Evolutionary conservation across 305 asterid genomes (phyloP).

Genomic region (Fraxinus sp.): DNA sequence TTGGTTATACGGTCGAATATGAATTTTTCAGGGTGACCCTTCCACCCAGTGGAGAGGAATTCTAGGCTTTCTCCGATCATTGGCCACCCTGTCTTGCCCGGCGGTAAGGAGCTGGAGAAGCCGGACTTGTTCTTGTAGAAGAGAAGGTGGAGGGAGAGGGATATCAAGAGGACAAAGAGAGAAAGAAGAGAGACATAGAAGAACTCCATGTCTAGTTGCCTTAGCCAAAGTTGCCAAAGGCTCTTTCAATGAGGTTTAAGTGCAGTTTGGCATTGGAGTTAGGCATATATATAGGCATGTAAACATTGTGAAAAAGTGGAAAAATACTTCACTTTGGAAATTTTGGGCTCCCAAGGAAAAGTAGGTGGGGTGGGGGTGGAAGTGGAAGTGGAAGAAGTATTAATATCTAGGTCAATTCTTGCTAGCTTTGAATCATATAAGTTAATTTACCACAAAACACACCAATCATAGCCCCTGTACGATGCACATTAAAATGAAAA

Average conservation of each 20-base stretch:
- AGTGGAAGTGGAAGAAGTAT: neutral
- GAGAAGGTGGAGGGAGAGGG: conserved; percentile 52
- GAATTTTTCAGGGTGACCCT: conserved; percentile 78
- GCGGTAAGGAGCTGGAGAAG: conserved; percentile 43
- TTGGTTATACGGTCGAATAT: conserved; percentile 54
- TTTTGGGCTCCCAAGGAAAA: neutral
- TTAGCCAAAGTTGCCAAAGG: neutral
- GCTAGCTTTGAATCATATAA: neutral
- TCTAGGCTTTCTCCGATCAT: conserved; percentile 65
- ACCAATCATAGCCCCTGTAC: too few species aligned
- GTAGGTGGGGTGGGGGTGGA: neutral
- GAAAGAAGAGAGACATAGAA: conserved; percentile 47
- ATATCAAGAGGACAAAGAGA: conserved; percentile 32
- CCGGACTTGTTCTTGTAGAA: conserved; percentile 35
- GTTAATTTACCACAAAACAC: neutral
- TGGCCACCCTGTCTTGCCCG: conserved; percentile 72
- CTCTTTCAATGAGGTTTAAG: conserved; percentile 14
- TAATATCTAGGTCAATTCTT: neutral
- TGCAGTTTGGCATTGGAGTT: conserved; percentile 10
- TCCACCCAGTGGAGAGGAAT: conserved; percentile 68
- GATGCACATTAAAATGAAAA: too few species aligned
- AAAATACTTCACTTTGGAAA: neutral
- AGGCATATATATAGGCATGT: conserved; percentile 34
- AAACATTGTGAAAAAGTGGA: neutral
- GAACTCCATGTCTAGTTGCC: conserved; percentile 39